These are phyloP conservation scores for Phyllostachys edulis DNA, from an alignment of 176 grass and related monocot species.

Conservation along the genomic window DNA sequence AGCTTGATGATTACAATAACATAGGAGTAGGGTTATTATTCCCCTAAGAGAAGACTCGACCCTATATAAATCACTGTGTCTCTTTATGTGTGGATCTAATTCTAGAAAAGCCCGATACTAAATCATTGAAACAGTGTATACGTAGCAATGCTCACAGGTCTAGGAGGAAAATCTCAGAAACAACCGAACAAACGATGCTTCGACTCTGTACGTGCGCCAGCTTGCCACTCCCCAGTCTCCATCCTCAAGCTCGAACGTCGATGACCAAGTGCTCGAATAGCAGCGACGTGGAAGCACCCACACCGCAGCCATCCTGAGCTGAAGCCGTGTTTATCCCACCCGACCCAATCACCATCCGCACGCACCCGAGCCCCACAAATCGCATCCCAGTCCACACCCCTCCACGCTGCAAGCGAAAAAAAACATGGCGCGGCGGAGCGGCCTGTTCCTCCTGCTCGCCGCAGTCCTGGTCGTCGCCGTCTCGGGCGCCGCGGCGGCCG, in stretches of 20 bases:
- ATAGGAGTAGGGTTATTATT: no score
- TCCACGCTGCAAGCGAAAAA: neutral
- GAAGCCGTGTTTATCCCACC: neutral
- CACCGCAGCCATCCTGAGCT: slow-evolving; percentile 33
- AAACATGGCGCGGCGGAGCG: slow-evolving; percentile 33
- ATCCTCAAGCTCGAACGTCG: neutral
- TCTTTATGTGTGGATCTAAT: no score
- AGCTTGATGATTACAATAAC: no score
- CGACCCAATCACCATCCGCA: slow-evolving; percentile 26
- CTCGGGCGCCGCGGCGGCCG: neutral
- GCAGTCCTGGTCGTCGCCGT: neutral
- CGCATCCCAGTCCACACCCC: neutral
- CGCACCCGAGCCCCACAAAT: slow-evolving; percentile 26
- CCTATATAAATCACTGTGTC: no score
- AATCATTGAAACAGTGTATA: no score
- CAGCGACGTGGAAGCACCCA: slow-evolving; percentile 47
- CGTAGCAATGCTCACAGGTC: neutral
- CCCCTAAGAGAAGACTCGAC: no score
- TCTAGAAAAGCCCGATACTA: no score
- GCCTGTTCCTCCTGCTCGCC: slow-evolving; percentile 15
- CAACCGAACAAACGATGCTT: slow-evolving; percentile 1
- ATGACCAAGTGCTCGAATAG: slow-evolving; percentile 30
- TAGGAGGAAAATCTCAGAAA: neutral
- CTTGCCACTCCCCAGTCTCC: neutral
- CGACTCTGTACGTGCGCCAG: neutral